Base-by-base conservation (phyloP, 805 yeast species). In the Candida insectalens region DNA sequence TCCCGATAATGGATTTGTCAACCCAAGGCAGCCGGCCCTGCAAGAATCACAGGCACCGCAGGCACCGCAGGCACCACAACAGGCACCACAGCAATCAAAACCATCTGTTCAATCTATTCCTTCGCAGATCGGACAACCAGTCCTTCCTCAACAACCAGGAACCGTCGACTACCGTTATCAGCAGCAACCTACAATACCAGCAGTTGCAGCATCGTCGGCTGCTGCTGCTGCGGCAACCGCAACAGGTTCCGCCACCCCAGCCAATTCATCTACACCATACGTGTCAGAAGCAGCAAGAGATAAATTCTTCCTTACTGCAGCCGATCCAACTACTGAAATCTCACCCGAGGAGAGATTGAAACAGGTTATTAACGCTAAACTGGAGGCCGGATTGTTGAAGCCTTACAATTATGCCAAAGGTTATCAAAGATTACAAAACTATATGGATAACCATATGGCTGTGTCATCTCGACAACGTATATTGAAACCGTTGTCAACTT, bases 371-470 rank as follows among this genome's bases (percentile, higher is more conserved):
- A 83, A 83, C 50, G 97, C 97, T 13, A 89, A 89, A 49, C 60
- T 88, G 28, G 94, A 84, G 53, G 97, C 97, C 0, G 97, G 97
- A 0, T 65, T 89, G 28, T 60, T 89, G 25, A 85, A 81, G 50
- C 97, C 97, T 0, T 89, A 87, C 56, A 83, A 89, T 53, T 89
- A 89, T 50, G 96, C 95, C 2, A 77, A 79, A 46, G 97, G 97
- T 0, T 89, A 89, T 52, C 94, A 94, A 3, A 62, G 96, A 21
- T 58, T 89, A 37, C 95, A 87, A 53, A 69, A 74, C 34, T 89
- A 87, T 57, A 85, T 89, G 95, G 95, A 88, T 53, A 79, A 77
- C 45, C 81, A 84, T 55, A 88, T 89, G 96, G 79, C 82, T 36
- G 68, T 74, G 6, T 71, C 83, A 3, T 82, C 94, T 20, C 68